phyloP scores from a whole-genome alignment of 2,329 filamentous ascomycete species.

The Fusarium redolens region DNA sequence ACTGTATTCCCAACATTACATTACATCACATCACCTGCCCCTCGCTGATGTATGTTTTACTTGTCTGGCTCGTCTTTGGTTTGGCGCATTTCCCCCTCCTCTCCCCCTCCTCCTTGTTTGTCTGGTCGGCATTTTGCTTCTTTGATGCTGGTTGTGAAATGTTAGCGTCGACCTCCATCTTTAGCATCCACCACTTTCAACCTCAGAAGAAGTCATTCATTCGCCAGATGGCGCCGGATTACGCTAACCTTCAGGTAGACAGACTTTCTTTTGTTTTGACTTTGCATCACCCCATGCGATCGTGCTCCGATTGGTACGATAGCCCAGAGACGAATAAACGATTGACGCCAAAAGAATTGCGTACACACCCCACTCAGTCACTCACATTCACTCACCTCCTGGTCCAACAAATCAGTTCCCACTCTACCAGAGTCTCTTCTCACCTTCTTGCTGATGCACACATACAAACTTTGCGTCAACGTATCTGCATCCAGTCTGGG shows the following conservation, averaged over 20 bases:
- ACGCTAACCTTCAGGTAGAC: constrained; percentile 8
- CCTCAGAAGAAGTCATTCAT: constrained; percentile 14
- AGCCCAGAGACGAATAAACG: constrained; percentile 35
- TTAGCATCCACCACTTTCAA: constrained; percentile 26
- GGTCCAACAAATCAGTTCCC: constrained; percentile 5
- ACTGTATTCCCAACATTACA: constrained; percentile 3
- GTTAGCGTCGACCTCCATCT: constrained; percentile 32
- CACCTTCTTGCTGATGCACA: neutral
- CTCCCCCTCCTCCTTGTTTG: neutral
- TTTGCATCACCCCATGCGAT: constrained; percentile 47
- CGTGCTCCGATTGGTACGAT: constrained; percentile 50
- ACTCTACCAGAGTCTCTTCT: constrained; percentile 28
- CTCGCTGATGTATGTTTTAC: constrained; percentile 11
- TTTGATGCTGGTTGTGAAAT: constrained; percentile 24
- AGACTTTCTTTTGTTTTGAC: constrained; percentile 40
- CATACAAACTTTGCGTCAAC: neutral
- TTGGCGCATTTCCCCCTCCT: neutral
- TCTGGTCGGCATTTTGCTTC: constrained; percentile 30
- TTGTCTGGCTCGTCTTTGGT: constrained; percentile 7
- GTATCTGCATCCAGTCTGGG: neutral
- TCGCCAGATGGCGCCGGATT: constrained; percentile 15
- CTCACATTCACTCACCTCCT: neutral
- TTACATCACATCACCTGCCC: constrained; percentile 30
- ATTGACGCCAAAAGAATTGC: constrained; percentile 37
- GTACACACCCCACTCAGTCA: constrained; percentile 26